Evolutionary conservation across 169 alveolate species (phyloP).

Genomic region (Plasmodium malariae): DNA sequence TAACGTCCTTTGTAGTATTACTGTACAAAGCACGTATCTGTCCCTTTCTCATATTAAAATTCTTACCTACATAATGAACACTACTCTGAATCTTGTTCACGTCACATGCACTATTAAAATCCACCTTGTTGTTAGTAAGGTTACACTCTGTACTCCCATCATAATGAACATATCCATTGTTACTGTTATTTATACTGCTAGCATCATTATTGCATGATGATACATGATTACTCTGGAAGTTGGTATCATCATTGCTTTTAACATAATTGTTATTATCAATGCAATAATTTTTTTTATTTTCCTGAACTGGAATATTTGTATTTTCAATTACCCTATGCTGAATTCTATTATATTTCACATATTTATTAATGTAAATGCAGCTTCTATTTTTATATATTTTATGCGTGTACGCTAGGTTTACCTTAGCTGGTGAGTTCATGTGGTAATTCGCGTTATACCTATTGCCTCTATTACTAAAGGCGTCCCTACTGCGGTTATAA

Average conservation of each 20-base stretch:
- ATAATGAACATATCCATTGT: background rate
- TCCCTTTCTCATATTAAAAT: background rate
- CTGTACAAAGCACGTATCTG: no score
- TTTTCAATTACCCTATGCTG: conserved; percentile 1
- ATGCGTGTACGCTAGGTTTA: conserved; percentile 56
- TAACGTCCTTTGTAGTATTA: no score
- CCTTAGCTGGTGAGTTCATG: conserved; percentile 11
- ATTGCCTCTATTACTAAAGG: background rate
- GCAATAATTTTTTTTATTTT: background rate
- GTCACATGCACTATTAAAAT: background rate
- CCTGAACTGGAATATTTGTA: background rate
- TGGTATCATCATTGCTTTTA: background rate
- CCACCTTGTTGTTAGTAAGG: background rate
- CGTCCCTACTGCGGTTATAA: background rate
- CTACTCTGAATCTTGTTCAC: no score
- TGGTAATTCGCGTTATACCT: background rate
- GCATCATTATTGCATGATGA: background rate
- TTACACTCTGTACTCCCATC: background rate
- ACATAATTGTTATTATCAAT: background rate
- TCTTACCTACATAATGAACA: background rate
- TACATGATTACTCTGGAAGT: background rate
- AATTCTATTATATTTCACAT: conserved; percentile 18
- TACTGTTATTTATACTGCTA: background rate
- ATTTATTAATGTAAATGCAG: background rate
- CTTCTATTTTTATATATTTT: conserved; percentile 31